Base-by-base conservation (phyloP, 768 basidiomycete genomes). In the Suillus paluster region DNA sequence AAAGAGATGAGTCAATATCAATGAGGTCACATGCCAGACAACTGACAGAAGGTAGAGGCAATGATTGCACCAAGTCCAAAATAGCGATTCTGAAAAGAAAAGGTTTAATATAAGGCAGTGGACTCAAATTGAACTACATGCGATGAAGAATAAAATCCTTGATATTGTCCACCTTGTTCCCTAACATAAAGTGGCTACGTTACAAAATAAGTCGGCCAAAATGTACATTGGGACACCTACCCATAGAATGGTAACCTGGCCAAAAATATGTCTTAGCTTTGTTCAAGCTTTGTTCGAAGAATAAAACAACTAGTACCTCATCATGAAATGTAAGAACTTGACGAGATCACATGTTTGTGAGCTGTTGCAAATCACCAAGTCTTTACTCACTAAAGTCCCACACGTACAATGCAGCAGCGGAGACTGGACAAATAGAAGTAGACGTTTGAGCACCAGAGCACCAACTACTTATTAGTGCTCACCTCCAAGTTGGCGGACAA, bases 271-370 rank as follows among this genome's bases (percentile, higher is more conserved):
- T 2, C 4, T 59, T 27, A 59, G 48, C 21, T 27, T 25, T 12
- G 30, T 30, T 30, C 6, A 6, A 21, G 44, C 14, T 34, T 27
- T 9, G 9, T 30, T 50, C 12, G 2, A 30, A 41, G 30, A 27
- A 53, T 9, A 48, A 54, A 15, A 21, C 5, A 15, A 21, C 5
- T 11, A 38, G 33, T 41, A 59, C 58, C 46, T 55, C 59, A 1
- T 60, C 27, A 15, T 30, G 33, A 15, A 59, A 59, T 52, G 58
- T 55, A 14, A 59, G 49, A 21, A 59, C 58, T 59, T n/a, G 36
- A 33, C 2, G 11, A 34, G 34, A 23, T 59, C 5, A n/a, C 21
- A 12, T 12, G 14, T 45, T 50, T 11, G 2, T 9, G 23, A 33
- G n/a, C 25, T 23, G 12, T 36, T 54, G 19, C 19, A 58, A 21